Percentiles rank a stretch among this genome's conserved stretches.
Conservation (phyloP, 2,329 filamentous ascomycete genomes). For the Colletotrichum sp. region DNA sequence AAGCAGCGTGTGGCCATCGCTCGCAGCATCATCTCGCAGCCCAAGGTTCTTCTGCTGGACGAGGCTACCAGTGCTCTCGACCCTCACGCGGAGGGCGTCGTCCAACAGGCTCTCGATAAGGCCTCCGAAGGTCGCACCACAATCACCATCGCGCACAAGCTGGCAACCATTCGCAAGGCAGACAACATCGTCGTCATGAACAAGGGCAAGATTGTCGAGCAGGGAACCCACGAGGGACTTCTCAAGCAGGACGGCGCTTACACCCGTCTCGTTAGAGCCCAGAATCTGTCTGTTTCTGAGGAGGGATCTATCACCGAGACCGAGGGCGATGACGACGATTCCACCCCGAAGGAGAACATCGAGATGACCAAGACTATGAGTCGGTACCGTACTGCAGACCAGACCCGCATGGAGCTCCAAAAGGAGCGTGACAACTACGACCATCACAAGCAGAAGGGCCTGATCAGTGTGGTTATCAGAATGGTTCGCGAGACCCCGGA, state of each 20-base stretch:
- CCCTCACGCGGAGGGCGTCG: slow-evolving; percentile 46
- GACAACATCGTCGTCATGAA: slow-evolving; percentile 69
- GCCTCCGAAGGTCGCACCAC: slow-evolving; percentile 63
- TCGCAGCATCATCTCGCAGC: slow-evolving; percentile 44
- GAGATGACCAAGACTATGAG: slow-evolving; percentile 34
- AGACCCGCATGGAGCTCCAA: slow-evolving; percentile 33
- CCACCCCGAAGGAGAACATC: not conserved
- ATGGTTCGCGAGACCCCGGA: slow-evolving; percentile 43
- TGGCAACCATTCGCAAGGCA: slow-evolving; percentile 62
- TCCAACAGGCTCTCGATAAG: slow-evolving; percentile 58
- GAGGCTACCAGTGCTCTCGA: slow-evolving; percentile 67
- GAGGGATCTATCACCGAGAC: slow-evolving; percentile 23
- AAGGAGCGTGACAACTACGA: slow-evolving; percentile 42
- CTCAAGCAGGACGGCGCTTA: slow-evolving; percentile 53
- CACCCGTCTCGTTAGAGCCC: slow-evolving; percentile 51
- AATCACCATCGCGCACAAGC: slow-evolving; percentile 65
- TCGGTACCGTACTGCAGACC: slow-evolving; percentile 32
- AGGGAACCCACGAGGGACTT: slow-evolving; percentile 64
- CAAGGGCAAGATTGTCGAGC: slow-evolving; percentile 61
- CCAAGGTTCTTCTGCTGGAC: slow-evolving; percentile 65
- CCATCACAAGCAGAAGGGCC: slow-evolving; percentile 32
- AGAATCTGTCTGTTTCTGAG: slow-evolving; percentile 36
- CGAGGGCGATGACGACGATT: slow-evolving; percentile 27
- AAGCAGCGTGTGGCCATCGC: slow-evolving; percentile 68
- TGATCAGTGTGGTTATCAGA: slow-evolving; percentile 33